phyloP scores from a whole-genome alignment of 192 early-diverging fungal species.

The Fimicolochytrium jonesii region DNA sequence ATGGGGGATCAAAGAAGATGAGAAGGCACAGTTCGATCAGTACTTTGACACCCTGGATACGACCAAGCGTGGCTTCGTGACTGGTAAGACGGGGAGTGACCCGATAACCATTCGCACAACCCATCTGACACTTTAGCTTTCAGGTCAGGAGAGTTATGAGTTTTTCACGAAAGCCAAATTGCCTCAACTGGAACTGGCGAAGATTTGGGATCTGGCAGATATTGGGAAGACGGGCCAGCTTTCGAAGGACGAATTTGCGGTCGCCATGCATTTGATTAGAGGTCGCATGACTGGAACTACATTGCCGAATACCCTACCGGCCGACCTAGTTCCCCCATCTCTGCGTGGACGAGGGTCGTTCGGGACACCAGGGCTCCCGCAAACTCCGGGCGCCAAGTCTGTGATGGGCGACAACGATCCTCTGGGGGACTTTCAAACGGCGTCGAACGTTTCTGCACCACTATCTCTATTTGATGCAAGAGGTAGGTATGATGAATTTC shows the following conservation, averaged over 20 bases:
- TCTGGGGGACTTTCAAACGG: no score
- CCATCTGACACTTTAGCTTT: no score
- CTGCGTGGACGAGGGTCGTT: conserved; percentile 31
- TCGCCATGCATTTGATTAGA: conserved; percentile 46
- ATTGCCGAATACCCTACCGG: conserved; percentile 46
- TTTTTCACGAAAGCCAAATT: conserved; percentile 82
- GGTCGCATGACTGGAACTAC: conserved; percentile 29
- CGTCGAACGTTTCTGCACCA: no score
- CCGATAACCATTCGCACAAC: no score
- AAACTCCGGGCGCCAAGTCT: no score
- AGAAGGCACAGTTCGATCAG: conserved; percentile 70
- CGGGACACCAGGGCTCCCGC: no score
- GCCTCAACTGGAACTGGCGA: conserved; percentile 59
- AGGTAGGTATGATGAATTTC: no score
- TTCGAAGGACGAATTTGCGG: conserved; percentile 44
- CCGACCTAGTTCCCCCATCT: conserved; percentile 54
- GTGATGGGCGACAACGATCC: no score
- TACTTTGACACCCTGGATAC: conserved; percentile 78
- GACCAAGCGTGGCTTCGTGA: conserved; percentile 56
- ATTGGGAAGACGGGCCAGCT: conserved; percentile 33
- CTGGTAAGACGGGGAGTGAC: conserved; percentile 55
- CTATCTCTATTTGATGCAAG: no score
- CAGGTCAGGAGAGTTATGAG: conserved; percentile 67
- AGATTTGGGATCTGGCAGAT: conserved; percentile 63
- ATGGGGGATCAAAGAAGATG: conserved; percentile 76